Evolutionary conservation across 73 alveolate genomes (phyloP).

Genomic region (Blepharisma stoltei): DNA sequence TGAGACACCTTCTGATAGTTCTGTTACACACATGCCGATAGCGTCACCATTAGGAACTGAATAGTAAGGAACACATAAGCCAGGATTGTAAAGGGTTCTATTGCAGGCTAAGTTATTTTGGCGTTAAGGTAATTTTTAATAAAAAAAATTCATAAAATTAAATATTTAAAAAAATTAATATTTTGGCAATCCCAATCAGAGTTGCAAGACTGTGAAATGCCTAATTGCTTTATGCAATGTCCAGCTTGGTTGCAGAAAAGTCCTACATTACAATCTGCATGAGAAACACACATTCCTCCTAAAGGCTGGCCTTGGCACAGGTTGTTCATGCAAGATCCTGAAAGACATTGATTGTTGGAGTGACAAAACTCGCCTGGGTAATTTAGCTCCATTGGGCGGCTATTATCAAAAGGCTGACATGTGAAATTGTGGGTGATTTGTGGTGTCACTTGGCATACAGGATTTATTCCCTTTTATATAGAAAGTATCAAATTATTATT

Average conservation of each 20-base stretch:
- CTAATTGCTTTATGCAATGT: too few relatives aligned
- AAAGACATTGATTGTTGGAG: not conserved
- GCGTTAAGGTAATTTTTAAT: too few relatives aligned
- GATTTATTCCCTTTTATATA: too few relatives aligned
- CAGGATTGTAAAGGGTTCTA: not conserved
- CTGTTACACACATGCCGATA: not conserved
- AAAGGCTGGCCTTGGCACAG: not conserved
- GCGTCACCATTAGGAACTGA: not conserved
- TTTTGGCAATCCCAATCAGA: too few relatives aligned
- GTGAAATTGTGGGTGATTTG: too few relatives aligned
- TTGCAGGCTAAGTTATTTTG: constrained; percentile 23
- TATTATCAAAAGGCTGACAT: too few relatives aligned
- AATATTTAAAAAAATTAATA: too few relatives aligned
- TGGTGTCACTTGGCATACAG: too few relatives aligned
- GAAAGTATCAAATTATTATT: too few relatives aligned
- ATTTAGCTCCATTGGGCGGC: not conserved
- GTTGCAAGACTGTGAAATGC: too few relatives aligned
- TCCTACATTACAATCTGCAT: constrained; percentile 1
- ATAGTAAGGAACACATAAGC: constrained; percentile 10
- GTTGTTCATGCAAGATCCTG: not conserved
- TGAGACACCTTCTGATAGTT: constrained; percentile 25
- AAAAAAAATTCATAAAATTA: too few relatives aligned
- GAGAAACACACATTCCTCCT: constrained; percentile 11
- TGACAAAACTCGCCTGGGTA: constrained; percentile 4
- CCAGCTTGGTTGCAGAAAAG: not conserved